A percentile compares a stretch with the other conserved stretches of the same genome.
These are phyloP conservation scores for Stachybotrys elegans DNA, from an alignment of 2,329 filamentous ascomycete genomes.

Conservation along the genomic window DNA sequence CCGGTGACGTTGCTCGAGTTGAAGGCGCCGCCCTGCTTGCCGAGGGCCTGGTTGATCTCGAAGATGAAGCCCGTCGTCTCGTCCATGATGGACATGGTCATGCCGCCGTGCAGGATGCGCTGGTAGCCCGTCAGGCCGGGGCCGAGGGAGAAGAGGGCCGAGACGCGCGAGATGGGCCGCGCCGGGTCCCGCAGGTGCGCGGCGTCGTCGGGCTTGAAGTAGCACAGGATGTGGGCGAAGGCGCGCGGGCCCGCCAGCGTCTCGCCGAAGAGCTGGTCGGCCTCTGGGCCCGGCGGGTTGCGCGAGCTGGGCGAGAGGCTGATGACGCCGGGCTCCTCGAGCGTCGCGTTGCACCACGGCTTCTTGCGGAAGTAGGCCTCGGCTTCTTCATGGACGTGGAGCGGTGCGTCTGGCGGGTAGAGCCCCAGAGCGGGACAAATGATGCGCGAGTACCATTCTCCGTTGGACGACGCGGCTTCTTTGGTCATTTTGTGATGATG, in stretches of 20 bases:
- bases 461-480: slow-evolving; percentile 10
- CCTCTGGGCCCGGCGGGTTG: slow-evolving; percentile 19
- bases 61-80: slow-evolving; percentile 30
- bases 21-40: slow-evolving; percentile 22
- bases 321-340: slow-evolving; percentile 19
- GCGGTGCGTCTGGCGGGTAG: slow-evolving; percentile 18
- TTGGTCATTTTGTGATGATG: no score
- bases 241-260: slow-evolving; percentile 22
- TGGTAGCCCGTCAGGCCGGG: slow-evolving; percentile 27
- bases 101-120: slow-evolving; percentile 29
- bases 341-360: slow-evolving; percentile 28
- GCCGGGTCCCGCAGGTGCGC: slow-evolving; percentile 15
- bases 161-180: slow-evolving; percentile 21
- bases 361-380: slow-evolving; percentile 26
- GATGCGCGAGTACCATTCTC: no score
- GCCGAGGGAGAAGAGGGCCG: slow-evolving; percentile 26
- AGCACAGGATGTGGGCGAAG: slow-evolving; percentile 27
- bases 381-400: slow-evolving; percentile 19
- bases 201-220: slow-evolving; percentile 23
- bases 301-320: slow-evolving; percentile 27
- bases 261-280: slow-evolving; percentile 29
- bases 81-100: slow-evolving; percentile 29
- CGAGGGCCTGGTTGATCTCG: slow-evolving; percentile 28
- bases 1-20: slow-evolving; percentile 26
- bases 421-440: slow-evolving; percentile 24